Percentiles rank a stretch among this genome's conserved stretches.
These are phyloP conservation scores for Conticribra weissflogii DNA, from an alignment of 108 stramenopile genomes.

Conservation along the genomic window DNA sequence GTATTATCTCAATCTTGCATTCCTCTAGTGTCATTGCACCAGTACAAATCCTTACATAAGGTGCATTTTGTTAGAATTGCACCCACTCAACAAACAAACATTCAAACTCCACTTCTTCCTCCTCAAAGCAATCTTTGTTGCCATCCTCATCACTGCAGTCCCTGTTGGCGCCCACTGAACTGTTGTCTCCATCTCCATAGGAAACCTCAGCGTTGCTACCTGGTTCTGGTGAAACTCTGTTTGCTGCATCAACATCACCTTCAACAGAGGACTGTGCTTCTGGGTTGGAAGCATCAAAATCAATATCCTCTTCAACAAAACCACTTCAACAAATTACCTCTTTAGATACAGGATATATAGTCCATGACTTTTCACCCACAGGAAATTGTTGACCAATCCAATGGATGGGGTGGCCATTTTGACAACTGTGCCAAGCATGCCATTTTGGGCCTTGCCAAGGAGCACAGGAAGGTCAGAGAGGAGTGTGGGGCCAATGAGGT, in stretches of 20 bases:
- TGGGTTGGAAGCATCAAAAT: slow-evolving; percentile 91
- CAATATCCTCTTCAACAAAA: slow-evolving; percentile 86
- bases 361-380: slow-evolving; percentile 57
- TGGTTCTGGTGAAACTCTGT: slow-evolving; percentile 93
- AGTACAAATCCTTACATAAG: too few relatives aligned
- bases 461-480: slow-evolving; percentile 84
- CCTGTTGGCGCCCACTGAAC: slow-evolving; percentile 87
- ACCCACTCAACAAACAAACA: slow-evolving; percentile 26
- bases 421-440: slow-evolving; percentile 78
- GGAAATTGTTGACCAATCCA: slow-evolving; percentile 72
- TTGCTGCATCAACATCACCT: slow-evolving; percentile 80
- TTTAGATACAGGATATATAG: slow-evolving; percentile 44
- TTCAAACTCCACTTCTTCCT: slow-evolving; percentile 81
- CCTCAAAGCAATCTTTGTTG: slow-evolving; percentile 71
- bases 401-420: slow-evolving; percentile 82
- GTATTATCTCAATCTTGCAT: too few relatives aligned
- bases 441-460: slow-evolving; percentile 88
- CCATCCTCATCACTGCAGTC: slow-evolving; percentile 69
- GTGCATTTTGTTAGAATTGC: too few relatives aligned
- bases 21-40: too few relatives aligned
- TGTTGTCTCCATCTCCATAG: slow-evolving; percentile 77
- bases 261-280: slow-evolving; percentile 81
- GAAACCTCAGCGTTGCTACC: slow-evolving; percentile 75
- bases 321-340: slow-evolving; percentile 62
- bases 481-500: slow-evolving; percentile 65